A percentile compares a stretch with the other conserved stretches of the same genome.
Evolutionary conservation across 768 basidiomycete genomes (phyloP).

Genomic region (Psilocybe cubensis): DNA sequence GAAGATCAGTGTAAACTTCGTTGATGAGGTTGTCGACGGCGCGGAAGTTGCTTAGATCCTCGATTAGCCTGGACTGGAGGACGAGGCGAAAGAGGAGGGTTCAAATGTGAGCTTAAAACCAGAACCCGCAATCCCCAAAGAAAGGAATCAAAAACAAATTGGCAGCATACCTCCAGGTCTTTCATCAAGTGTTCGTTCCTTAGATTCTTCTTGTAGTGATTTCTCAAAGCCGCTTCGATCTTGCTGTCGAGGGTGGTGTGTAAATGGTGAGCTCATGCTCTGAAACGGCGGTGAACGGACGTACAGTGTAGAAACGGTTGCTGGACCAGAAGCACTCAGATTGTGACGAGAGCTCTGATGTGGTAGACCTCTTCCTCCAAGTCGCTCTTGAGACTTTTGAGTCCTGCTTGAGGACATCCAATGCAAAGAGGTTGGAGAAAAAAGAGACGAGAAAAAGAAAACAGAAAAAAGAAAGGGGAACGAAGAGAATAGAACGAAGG

Average conservation of each 20-base stretch:
- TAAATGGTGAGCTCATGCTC: not conserved
- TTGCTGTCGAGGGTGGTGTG: constrained; percentile 30
- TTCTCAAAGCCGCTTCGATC: constrained; percentile 50
- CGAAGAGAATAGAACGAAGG: constrained; percentile 12
- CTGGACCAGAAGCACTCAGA: constrained; percentile 12
- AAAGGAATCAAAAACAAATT: not conserved
- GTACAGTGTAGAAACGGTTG: constrained; percentile 25
- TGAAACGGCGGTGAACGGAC: constrained; percentile 18
- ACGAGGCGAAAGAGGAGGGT: constrained; percentile 3
- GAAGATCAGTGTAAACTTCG: constrained; percentile 62
- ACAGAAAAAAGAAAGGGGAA: not conserved
- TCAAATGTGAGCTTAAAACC: not conserved
- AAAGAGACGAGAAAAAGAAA: constrained; percentile 14
- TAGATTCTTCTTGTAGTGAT: constrained; percentile 47
- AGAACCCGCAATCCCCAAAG: too few relatives aligned
- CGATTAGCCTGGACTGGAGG: constrained; percentile 62
- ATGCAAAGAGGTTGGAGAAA: constrained; percentile 2
- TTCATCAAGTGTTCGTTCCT: constrained; percentile 62
- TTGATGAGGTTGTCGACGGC: constrained; percentile 72
- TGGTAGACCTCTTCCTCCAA: not conserved
- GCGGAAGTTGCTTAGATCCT: constrained; percentile 74
- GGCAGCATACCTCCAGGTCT: constrained; percentile 53
- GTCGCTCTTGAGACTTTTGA: constrained; percentile 17
- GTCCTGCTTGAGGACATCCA: constrained; percentile 25
- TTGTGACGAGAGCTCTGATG: constrained; percentile 10